Conservation (phyloP, 2,329 filamentous ascomycete genomes). For the Botrytis cinerea region DNA sequence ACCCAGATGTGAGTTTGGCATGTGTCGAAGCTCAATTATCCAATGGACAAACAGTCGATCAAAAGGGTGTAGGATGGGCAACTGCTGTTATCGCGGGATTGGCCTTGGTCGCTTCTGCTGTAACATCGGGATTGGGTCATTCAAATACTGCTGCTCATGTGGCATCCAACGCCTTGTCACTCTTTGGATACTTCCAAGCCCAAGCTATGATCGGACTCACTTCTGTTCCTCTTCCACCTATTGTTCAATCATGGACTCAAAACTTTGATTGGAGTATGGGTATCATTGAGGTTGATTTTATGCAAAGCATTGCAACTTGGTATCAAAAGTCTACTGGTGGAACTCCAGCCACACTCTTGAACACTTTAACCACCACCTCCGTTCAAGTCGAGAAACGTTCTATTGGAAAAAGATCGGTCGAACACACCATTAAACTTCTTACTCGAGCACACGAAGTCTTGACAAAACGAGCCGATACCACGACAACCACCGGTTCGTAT, state of each 20-base stretch:
- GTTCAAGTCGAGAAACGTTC: conserved; percentile 71
- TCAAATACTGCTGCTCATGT: conserved; percentile 94
- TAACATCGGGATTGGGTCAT: conserved; percentile 87
- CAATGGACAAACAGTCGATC: conserved; percentile 89
- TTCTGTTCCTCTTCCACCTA: conserved; percentile 77
- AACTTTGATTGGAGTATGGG: conserved; percentile 99
- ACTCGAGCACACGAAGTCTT: conserved; percentile 43
- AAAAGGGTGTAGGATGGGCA: conserved; percentile 84
- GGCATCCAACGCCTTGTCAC: conserved; percentile 88
- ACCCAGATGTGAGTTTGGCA: conserved; percentile 63
- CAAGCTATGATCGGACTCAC: conserved; percentile 90
- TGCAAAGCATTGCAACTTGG: conserved; percentile 90
- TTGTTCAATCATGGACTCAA: conserved; percentile 91
- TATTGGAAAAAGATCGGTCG: conserved; percentile 54
- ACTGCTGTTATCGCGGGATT: conserved; percentile 86
- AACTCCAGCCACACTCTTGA: conserved; percentile 75
- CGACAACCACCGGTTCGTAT: conserved; percentile 56
- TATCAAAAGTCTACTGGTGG: conserved; percentile 93
- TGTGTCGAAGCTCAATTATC: conserved; percentile 87
- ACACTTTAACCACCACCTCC: conserved; percentile 71
- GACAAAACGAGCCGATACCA: conserved; percentile 57
- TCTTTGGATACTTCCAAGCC: conserved; percentile 92
- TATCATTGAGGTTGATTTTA: conserved; percentile 82
- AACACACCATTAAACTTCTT: conserved; percentile 38
- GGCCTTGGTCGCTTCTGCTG: conserved; percentile 79